Evolutionary conservation across 2,329 filamentous ascomycete genomes (phyloP).

Genomic region (Alternaria ventricosa): DNA sequence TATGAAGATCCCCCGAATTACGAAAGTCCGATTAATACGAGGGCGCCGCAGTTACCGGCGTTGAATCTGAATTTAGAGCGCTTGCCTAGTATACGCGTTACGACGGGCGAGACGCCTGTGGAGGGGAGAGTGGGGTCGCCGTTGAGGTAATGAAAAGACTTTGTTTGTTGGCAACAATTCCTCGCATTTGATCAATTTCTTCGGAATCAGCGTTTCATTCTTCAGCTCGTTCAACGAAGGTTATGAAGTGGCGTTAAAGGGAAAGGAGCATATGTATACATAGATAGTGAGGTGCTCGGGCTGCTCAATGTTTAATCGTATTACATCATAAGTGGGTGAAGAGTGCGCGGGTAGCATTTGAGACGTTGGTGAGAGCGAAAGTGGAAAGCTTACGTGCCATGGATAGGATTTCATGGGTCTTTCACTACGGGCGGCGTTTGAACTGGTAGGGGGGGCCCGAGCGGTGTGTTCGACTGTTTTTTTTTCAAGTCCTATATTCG

Average conservation of each 20-base stretch:
- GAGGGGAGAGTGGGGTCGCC: constrained; percentile 18
- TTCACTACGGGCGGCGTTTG: too few species aligned
- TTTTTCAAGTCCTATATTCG: too few species aligned
- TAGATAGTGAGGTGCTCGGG: neutral
- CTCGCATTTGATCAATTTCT: neutral
- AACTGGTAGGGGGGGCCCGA: too few species aligned
- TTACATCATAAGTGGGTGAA: neutral
- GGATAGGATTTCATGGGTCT: too few species aligned
- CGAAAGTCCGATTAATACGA: constrained; percentile 48
- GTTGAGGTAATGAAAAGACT: constrained; percentile 10
- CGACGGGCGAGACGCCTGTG: constrained; percentile 41
- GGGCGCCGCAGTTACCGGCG: constrained; percentile 45
- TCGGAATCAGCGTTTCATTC: neutral
- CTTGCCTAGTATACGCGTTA: constrained; percentile 54
- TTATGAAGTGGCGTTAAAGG: neutral
- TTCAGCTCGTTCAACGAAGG: neutral
- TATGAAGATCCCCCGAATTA: constrained; percentile 59
- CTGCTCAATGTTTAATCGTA: neutral
- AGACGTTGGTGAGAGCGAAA: too few species aligned
- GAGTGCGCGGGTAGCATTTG: too few species aligned
- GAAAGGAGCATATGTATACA: neutral
- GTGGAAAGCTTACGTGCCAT: too few species aligned
- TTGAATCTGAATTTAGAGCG: constrained; percentile 50
- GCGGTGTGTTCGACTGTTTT: too few species aligned
- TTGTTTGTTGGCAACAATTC: neutral